Base-by-base conservation (phyloP, 192 early-diverging fungal species). In the Coemansia sp. region DNA sequence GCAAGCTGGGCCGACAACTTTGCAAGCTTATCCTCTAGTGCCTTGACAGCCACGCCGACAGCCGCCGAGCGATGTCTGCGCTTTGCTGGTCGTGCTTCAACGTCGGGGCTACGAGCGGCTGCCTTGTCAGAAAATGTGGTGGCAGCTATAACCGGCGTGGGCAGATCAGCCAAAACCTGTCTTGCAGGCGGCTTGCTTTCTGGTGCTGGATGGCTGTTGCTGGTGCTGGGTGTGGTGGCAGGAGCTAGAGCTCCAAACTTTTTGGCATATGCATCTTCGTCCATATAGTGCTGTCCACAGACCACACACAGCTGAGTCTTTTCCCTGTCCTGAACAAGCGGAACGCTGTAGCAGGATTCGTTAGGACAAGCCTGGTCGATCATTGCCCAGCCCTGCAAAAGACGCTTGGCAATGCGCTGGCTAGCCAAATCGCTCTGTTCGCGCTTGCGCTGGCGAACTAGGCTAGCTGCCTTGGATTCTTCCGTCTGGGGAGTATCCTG, bases 331-430 rank as follows among this genome's bases (percentile, higher is more conserved):
- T 75, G 63, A 7, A 81, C 70, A 25, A 81, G 64, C 42, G 78
- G 78, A 4, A 82, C 75, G 15, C 17, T 63, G 38, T 66, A 62
- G 63, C 80, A 82, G 14, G 29, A 32, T 14, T 65, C 65, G 25
- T 72, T 74, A 4, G 80, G 72, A 34, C 80, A 82, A 44, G 64
- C 32, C 38, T 62, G 67, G 21, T 77, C 80, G 27, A 82, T 64
- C 75, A 82, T 68, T 10, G 68, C 64, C 80, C 80, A 82, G 17
- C 80, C 80, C 55, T 82, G 68, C 46, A 82, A 42, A 23, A 82
- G 64, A 46, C 68, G 64, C 68, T 82, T 74, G 15, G 57, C 80
- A 62, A 82, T 74, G 37, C 60, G 63, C 48, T 82, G 62, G 48
- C 80, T 77, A 7, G 75, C 80, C 48, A 64, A 11, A 31, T 82